Conservation (phyloP, 495 filamentous ascomycete species). For the Penicillium silybi region DNA sequence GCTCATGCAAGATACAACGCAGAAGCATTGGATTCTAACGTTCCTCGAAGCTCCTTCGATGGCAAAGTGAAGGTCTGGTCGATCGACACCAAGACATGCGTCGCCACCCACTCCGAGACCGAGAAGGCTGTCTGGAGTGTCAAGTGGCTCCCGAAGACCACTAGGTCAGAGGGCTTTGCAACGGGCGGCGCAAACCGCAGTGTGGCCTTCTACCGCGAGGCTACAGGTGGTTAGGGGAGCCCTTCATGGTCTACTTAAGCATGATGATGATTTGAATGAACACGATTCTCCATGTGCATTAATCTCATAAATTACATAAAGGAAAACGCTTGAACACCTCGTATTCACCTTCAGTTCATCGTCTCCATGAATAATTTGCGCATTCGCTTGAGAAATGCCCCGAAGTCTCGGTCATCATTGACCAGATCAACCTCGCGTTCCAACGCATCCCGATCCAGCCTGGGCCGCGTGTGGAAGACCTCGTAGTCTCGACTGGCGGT, state of each 20-base stretch:
- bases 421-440: slow-evolving; percentile 64
- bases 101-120: slow-evolving; percentile 89
- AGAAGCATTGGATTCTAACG: slow-evolving; percentile 9
- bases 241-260: not conserved
- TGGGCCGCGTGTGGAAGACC: slow-evolving; percentile 72
- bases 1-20: slow-evolving; percentile 14
- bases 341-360: slow-evolving; percentile 39
- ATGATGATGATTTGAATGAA: slow-evolving; percentile 14
- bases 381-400: slow-evolving; percentile 84
- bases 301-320: slow-evolving; percentile 19
- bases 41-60: slow-evolving; percentile 61
- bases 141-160: slow-evolving; percentile 79
- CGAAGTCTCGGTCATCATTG: slow-evolving; percentile 82
- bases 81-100: slow-evolving; percentile 72
- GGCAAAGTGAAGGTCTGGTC: slow-evolving; percentile 96
- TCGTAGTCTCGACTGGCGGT: slow-evolving; percentile 79
- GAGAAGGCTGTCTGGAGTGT: slow-evolving; percentile 84
- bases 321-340: slow-evolving; percentile 9
- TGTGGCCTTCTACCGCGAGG: slow-evolving; percentile 88
- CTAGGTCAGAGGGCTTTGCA: slow-evolving; percentile 78
- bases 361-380: slow-evolving; percentile 71
- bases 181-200: slow-evolving; percentile 76
- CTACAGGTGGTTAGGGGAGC: slow-evolving; percentile 60
- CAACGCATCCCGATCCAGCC: slow-evolving; percentile 68
- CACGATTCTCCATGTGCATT: slow-evolving; percentile 6